A percentile compares a stretch with the other conserved stretches of the same genome.
phyloP scores from a whole-genome alignment of 2,329 filamentous ascomycete species.

The Penicillium sp. region DNA sequence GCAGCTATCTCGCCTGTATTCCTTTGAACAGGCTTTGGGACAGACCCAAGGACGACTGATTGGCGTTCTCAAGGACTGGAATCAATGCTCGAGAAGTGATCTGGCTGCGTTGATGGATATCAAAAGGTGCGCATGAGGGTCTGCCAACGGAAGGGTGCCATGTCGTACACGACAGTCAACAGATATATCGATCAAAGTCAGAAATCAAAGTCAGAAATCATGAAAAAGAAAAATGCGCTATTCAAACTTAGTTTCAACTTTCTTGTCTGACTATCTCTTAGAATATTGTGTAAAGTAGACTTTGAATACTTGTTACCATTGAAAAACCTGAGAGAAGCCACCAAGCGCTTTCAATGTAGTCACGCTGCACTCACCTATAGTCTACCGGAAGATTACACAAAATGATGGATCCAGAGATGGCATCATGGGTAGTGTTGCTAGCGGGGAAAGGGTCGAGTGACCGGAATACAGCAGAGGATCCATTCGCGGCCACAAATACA shows the following conservation, averaged over 20 bases:
- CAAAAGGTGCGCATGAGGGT: background rate
- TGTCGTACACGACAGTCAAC: background rate
- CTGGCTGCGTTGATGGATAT: background rate
- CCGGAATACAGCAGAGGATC: background rate
- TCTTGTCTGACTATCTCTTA: background rate
- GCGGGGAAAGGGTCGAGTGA: background rate
- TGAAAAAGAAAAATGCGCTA: background rate
- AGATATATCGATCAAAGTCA: background rate
- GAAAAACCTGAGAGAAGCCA: background rate
- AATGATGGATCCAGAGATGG: background rate
- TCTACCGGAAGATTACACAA: background rate
- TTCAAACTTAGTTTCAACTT: background rate
- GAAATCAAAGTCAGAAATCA: too few species aligned
- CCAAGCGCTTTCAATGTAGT: background rate
- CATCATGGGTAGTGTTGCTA: conserved; percentile 1
- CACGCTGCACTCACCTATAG: background rate
- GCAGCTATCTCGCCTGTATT: conserved; percentile 3
- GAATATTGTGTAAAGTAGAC: background rate
- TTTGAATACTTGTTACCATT: background rate
- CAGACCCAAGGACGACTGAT: background rate
- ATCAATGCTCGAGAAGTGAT: background rate
- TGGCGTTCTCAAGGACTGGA: background rate
- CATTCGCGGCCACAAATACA: background rate
- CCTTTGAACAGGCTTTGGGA: conserved; percentile 2
- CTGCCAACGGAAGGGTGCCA: background rate